Evolutionary conservation across 345 rosid species (phyloP), one percentile per base, ranked within the genome.

Genomic region (Hibiscus syriacus): DNA sequence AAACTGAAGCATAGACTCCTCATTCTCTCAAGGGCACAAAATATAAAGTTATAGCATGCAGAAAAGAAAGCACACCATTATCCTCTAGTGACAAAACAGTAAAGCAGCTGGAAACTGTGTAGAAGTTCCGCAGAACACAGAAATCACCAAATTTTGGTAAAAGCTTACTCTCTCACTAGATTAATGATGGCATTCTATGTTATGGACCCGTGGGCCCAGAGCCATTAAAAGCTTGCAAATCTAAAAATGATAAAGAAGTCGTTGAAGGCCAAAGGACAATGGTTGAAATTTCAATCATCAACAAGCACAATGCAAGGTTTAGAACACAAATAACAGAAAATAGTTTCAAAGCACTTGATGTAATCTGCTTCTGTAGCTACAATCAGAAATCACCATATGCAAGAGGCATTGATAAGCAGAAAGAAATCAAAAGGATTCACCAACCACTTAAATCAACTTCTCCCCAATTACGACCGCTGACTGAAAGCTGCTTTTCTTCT

Each of bases 391-490:
- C 25, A n/a, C n/a, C 1, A 27, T 45, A n/a, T 27, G 6, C 11
- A 6, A 16, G 34, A 27, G 36, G 13, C 5, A 9, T 19, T 3
- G 0, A 19, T 12, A 19, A 52, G 50, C 2, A 27, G 29, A 56
- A 43, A 25, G n/a, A 32, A 22, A 50, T 17, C 22, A 52, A 22
- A 32, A 11, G 17, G 20, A 53, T 43, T 58, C 19, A 75, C 83
- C 55, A 11, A 90, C 98, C 96, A 80, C 76, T 84, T 72, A 93
- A 84, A 83, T 91, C 92, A 72, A 94, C 87, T 72, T 89, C 99
- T 66, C 99, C 99, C 96, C 96, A 94, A 27, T 89, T 91, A 50
- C 95, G 98, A 20, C 99, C 99, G 78, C 83, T 85, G 46, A 94
- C 85, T 64, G 98, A 91, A 76, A 94, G 86, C 58, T 94, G 98